These are phyloP conservation scores for Pachyrhizus erosus DNA, from an alignment of 306 rosid species.

Conservation along the genomic window DNA sequence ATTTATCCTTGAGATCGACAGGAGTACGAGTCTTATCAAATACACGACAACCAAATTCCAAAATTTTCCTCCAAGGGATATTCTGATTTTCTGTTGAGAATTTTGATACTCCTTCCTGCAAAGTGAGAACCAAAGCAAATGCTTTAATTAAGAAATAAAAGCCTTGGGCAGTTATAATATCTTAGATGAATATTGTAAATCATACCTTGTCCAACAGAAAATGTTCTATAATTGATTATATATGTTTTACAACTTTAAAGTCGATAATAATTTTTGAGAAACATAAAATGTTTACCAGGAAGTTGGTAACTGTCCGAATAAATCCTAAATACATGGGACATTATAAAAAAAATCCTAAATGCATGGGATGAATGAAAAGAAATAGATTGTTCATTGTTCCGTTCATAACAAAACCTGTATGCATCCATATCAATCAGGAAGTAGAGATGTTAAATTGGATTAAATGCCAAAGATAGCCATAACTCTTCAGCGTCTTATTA, in stretches of 20 bases:
- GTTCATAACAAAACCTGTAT: neutral
- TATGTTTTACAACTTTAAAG: conserved; percentile 18
- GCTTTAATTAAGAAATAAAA: conserved; percentile 25
- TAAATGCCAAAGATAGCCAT: neutral
- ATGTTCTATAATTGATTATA: neutral
- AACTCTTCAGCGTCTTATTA: neutral
- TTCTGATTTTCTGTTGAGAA: conserved; percentile 42
- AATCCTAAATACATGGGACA: neutral
- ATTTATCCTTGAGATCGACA: conserved; percentile 77
- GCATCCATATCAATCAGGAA: neutral
- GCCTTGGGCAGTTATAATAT: neutral
- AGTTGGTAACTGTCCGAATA: conserved; percentile 14
- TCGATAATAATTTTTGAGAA: conserved; percentile 9
- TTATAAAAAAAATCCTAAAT: neutral
- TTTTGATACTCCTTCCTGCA: conserved; percentile 73
- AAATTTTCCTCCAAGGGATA: conserved; percentile 56
- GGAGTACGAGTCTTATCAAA: conserved; percentile 54
- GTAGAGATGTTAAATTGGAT: conserved; percentile 13
- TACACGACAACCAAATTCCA: conserved; percentile 46
- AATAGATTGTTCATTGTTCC: conserved; percentile 18
- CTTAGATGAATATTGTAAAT: conserved; percentile 14
- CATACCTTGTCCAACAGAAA: conserved; percentile 8
- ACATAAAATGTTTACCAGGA: neutral
- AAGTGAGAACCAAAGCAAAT: conserved; percentile 22
- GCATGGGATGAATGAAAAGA: conserved; percentile 9